Base-by-base conservation (phyloP, 352 stramenopile genomes). In the Elongisporangium undulatum region DNA sequence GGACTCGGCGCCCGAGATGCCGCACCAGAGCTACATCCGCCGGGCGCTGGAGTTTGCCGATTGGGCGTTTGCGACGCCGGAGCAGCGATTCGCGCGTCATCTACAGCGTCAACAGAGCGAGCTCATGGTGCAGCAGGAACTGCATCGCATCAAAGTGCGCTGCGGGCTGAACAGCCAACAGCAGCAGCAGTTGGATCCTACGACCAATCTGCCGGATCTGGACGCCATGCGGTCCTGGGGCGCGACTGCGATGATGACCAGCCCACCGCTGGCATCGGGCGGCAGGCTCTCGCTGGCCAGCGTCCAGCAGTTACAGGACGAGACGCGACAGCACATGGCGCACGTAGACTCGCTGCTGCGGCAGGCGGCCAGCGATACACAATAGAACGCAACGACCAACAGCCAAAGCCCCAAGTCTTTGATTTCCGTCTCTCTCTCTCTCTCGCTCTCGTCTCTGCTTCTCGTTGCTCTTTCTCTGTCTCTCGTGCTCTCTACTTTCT, bases 41-140 rank as follows among this genome's bases (percentile, higher is more conserved):
- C 55, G 74, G 9, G 78, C 81, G 12, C 45, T 83, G 21, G 71
- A 88, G 59, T 93, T 91, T 34, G 71, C 64, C 5, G 69, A 86
- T 56, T 93, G 83, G 83, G 79, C 81, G 10, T 85, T 85, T 55
- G 66, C 75, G 48, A 72, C 77, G 6, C 74, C 70, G n/a, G 62
- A 76, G 21, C 62, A 90, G 55, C 77, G 81, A 5, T 77, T 88
- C 60, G 48, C 66, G 16, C 64, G 72, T 1, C 62, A 89, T 45
- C 48, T 62, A 23, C 68, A 66, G 22, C 68, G 63, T 9, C 70
- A 81, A 23, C 59, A 71, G 29, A 62, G 59, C 12, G 55, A 77
- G 53, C 62, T 66, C 17, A 51, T 78, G 49, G 63, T 68, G 13
- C 51, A 59, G 16, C 68, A 60, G 41, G 75, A 85, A 39, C 62